Evolutionary conservation across 1,284 basidiomycete genomes (phyloP).

Genomic region (Naganishia albida): DNA sequence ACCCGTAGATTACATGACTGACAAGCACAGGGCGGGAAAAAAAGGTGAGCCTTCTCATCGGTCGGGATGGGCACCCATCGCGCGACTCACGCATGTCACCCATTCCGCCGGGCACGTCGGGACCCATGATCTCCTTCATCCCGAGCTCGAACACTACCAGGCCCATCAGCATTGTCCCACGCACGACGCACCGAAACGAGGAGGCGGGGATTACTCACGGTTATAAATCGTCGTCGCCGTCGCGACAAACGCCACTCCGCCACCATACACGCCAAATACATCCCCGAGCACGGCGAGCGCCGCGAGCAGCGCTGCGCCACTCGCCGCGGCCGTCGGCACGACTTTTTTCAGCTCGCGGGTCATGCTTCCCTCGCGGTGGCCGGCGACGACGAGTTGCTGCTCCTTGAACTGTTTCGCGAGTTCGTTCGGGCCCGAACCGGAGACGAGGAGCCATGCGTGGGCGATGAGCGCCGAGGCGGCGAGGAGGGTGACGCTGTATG

Average conservation of each 20-base stretch:
- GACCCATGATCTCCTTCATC: slow-evolving; percentile 27
- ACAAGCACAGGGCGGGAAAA: no score
- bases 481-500: slow-evolving; percentile 11
- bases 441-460: slow-evolving; percentile 21
- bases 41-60: no score
- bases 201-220: not conserved
- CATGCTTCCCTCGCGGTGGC: slow-evolving; percentile 22
- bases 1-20: no score
- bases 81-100: slow-evolving; percentile 24
- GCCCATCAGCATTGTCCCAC: not conserved
- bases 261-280: slow-evolving; percentile 18
- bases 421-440: slow-evolving; percentile 17
- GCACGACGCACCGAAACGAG: not conserved
- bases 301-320: slow-evolving; percentile 8
- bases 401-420: slow-evolving; percentile 25
- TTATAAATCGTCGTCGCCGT: slow-evolving; percentile 25
- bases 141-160: slow-evolving; percentile 23
- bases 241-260: slow-evolving; percentile 19
- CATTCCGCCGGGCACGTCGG: slow-evolving; percentile 14
- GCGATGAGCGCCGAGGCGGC: slow-evolving; percentile 4
- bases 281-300: slow-evolving; percentile 10
- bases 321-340: slow-evolving; percentile 13
- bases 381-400: slow-evolving; percentile 21
- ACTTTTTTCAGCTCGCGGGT: slow-evolving; percentile 20
- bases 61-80: no score